Percentiles rank a stretch among this genome's conserved stretches.
phyloP scores from a whole-genome alignment of 192 early-diverging fungal species.

The Rhizoclosmatium sp. region DNA sequence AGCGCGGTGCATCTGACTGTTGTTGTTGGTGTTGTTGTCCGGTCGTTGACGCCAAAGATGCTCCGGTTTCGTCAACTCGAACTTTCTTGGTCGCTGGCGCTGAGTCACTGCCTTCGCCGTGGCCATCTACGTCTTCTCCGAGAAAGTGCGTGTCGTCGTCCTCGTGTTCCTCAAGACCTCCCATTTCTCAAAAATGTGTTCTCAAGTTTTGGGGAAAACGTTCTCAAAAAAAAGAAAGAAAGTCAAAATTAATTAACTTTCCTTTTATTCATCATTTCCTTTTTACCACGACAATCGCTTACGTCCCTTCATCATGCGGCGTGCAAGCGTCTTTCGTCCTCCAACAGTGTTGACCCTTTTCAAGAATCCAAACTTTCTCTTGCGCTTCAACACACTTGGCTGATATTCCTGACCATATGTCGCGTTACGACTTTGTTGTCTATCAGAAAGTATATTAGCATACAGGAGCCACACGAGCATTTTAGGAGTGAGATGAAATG shows the following conservation, averaged over 20 bases:
- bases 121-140: not conserved
- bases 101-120: not conserved
- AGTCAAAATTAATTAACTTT: too few species aligned
- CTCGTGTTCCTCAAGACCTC: conserved; percentile 1
- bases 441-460: not conserved
- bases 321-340: conserved; percentile 78
- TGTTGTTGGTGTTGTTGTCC: not conserved
- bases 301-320: conserved; percentile 88
- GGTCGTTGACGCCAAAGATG: not conserved
- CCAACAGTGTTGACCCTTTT: conserved; percentile 76
- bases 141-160: conserved; percentile 14
- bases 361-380: conserved; percentile 92
- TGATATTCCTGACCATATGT: conserved; percentile 94
- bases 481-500: too few species aligned
- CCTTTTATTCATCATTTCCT: too few species aligned
- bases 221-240: conserved; percentile 6
- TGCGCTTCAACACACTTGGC: conserved; percentile 88
- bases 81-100: conserved; percentile 5
- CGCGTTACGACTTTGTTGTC: conserved; percentile 73
- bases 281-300: conserved; percentile 70
- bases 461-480: too few species aligned
- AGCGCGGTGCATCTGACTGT: conserved; percentile 7
- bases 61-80: not conserved
- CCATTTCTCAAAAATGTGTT: not conserved
- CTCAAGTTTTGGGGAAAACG: not conserved